Evolutionary conservation across 2,329 filamentous ascomycete genomes (phyloP), one percentile per base, ranked within the genome.

Genomic region (Stemphylium lycopersici): DNA sequence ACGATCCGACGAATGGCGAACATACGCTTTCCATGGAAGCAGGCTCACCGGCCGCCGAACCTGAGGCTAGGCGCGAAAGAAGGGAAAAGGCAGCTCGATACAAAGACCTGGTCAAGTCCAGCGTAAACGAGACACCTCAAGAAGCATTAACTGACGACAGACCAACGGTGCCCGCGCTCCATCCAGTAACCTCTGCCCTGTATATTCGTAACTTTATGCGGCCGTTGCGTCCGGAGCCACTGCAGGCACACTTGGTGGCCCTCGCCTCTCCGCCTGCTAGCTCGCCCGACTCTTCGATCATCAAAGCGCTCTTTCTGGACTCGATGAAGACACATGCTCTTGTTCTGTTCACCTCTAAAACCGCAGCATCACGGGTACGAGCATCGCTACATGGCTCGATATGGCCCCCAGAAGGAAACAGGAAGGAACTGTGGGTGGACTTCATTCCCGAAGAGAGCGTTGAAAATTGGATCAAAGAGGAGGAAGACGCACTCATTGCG

Each of bases 131-230:
- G 20, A 26, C 51, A 6, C 16, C 51, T 4, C 36, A 56, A 33
- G 64, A 69, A 7, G 52, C 62, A 5, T 47, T 65, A 13, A 58
- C 53, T 24, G 70, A 74, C 45, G 71, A 75, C 51, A 65, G 69
- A 6, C 65, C 66, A 26, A 67, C 72, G 24, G 58, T 70, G 4
- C 71, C 76, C 16, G 74, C 78, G 13, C 62, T 77, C 7, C 78
- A 81, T 52, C 66, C 77, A 1, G 72, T 75, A 41, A 81, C 72
- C 6, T 56, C 71, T 10, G 69, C 73, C 13, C 79, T 98, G 41
- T 98, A 97, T 77, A 95, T 98, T 65, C 88, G 88, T 73, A 89
- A 96, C 67, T 85, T 98, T 49, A 93, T 96, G 86, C 88, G 93
- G 41, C 93, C 95, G 8, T 80, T 98, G 18, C 89, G 91, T 55